phyloP scores from a whole-genome alignment of 768 basidiomycete species.

The Leucocoprinus leucothites region DNA sequence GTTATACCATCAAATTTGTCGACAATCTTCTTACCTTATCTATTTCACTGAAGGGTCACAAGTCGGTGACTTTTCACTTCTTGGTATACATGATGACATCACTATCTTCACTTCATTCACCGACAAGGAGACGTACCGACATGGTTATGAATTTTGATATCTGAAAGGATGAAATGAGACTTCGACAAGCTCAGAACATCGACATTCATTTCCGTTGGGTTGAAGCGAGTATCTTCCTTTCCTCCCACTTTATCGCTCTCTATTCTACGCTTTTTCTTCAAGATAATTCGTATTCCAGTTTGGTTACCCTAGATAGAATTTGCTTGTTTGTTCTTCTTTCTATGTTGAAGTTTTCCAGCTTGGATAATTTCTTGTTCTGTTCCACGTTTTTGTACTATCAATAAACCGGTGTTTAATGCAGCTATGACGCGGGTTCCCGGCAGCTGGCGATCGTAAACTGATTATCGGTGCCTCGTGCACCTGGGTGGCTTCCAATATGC shows the following conservation, averaged over 20 bases:
- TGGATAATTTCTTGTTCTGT: background rate
- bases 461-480: background rate
- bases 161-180: background rate
- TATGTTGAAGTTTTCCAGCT: no score
- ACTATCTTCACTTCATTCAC: background rate
- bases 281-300: no score
- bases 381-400: background rate
- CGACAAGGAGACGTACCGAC: background rate
- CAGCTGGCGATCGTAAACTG: background rate
- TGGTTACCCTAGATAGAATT: no score
- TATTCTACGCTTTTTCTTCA: no score
- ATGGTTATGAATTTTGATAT: background rate
- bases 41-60: background rate
- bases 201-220: conserved; percentile 11
- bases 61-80: background rate
- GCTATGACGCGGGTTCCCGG: background rate
- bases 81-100: background rate
- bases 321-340: background rate
- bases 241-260: no score
- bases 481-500: no score
- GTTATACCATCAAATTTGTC: background rate
- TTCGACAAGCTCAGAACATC: background rate
- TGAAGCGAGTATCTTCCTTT: no score
- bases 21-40: background rate
- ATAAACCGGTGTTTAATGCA: conserved; percentile 4